Conservation (phyloP, 495 filamentous ascomycete species). For the Penicillium longicatenatum region DNA sequence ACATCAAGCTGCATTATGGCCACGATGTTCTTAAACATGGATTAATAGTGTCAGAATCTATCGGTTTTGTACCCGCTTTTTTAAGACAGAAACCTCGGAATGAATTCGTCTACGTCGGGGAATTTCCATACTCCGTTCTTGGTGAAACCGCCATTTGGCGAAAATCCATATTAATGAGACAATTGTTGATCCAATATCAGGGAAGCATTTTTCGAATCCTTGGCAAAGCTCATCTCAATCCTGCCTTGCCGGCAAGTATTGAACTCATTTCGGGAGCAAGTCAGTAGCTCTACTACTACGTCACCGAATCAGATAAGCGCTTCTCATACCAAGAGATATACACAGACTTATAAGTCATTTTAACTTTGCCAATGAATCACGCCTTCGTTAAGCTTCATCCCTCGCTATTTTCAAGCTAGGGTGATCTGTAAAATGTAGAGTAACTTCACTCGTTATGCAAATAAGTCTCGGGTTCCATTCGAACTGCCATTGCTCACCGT, state of each 20-base stretch:
- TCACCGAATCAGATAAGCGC: neutral
- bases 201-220: neutral
- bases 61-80: neutral
- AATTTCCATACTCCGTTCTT: neutral
- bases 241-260: neutral
- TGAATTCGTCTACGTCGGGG: neutral
- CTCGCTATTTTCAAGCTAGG: neutral
- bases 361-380: neutral
- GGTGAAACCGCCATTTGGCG: neutral
- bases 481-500: neutral
- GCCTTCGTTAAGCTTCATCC: neutral
- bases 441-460: neutral
- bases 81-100: neutral
- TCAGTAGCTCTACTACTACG: neutral
- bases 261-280: neutral
- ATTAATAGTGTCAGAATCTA: neutral
- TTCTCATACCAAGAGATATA: neutral
- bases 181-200: neutral
- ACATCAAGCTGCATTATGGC: constrained; percentile 4
- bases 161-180: neutral
- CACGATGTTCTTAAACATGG: constrained; percentile 1
- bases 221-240: neutral
- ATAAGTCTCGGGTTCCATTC: neutral
- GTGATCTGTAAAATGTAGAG: neutral
- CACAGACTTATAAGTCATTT: neutral